Evolutionary conservation across 164 flowering plant genomes (phyloP).

Genomic region (Saururus chinensis): DNA sequence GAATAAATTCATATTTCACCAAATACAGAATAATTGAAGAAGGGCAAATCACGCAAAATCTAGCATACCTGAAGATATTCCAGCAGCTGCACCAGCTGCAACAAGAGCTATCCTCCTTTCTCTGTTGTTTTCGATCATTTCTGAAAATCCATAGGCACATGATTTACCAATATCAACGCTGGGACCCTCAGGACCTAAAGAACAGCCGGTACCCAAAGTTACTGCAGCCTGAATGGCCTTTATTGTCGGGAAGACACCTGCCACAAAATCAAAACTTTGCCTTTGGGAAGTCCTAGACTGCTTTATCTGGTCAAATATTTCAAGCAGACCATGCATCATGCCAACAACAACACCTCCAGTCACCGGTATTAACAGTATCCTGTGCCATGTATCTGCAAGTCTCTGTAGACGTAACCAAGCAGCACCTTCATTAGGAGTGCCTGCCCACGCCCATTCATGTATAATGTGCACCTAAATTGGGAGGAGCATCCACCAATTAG

Average conservation of each 20-base stretch:
- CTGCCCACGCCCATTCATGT: conserved; percentile 99
- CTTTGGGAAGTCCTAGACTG: conserved; percentile 56
- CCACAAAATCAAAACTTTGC: conserved; percentile 66
- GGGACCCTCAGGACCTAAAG: conserved; percentile 99
- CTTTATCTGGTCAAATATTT: conserved; percentile 77
- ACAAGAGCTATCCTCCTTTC: conserved; percentile 93
- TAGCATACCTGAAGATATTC: conserved; percentile 82
- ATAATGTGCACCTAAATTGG: conserved; percentile 67
- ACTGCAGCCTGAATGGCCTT: conserved; percentile 98
- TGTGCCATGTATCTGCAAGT: conserved; percentile 94
- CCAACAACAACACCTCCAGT: conserved; percentile 98
- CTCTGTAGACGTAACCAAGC: conserved; percentile 97
- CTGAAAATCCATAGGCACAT: conserved; percentile 81
- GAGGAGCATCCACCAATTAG: background rate
- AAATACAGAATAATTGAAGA: background rate
- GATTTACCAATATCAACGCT: conserved; percentile 99
- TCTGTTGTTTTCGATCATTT: conserved; percentile 91
- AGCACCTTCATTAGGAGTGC: conserved; percentile 98
- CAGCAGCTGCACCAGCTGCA: conserved; percentile 99
- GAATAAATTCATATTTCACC: background rate
- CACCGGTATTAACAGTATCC: conserved; percentile 88
- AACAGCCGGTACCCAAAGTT: conserved; percentile 96
- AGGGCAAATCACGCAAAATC: background rate
- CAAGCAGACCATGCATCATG: conserved; percentile 94
- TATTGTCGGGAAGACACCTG: conserved; percentile 71